Evolutionary conservation across 306 rosid genomes (phyloP), one percentile per base, ranked within the genome.

Genomic region (Lathyrus tuberosus): DNA sequence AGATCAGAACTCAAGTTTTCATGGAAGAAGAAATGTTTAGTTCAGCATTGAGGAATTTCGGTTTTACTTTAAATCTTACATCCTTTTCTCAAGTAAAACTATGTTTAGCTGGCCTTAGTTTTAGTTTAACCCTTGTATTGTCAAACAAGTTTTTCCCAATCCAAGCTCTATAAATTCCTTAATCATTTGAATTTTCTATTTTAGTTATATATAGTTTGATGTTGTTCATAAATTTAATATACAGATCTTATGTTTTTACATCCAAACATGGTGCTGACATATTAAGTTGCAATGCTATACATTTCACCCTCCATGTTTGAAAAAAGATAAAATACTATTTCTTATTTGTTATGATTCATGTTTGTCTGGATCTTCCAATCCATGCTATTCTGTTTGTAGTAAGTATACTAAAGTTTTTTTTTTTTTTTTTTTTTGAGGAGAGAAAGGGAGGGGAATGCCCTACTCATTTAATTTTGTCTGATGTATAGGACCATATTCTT

Each of bases 401-500:
- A 14, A n/a, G 64, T 8, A 28, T 59, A 51, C 30, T 18, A 3
- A 9, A 24, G 26, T 4, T 11, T 0, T 53, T 53, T 52, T 49
- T 52, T 20, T 15, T n/a, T 4, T 11, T 0, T 53, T 53, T 52
- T 49, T 52, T 20, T 15, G 3, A 48, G 56, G 57, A 49, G 57
- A 49, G 26, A 49, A 49, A 10, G 26, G 11, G 26, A 49, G 13
- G 28, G 57, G 13, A 17, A 49, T 49, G 13, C 56, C 26, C 57
- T 49, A 15, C 66, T 15, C 16, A 59, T 35, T 16, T 35, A 61
- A 35, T 16, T 10, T 9, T 63, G 37, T 28, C 41, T 64, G 46
- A 20, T 61, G 66, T 38, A 76, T 86, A 92, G 98, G 91, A 84
- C 42, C 79, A 65, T 71, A 80, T 67, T 67, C 81, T 56, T 63